Percentiles rank a stretch among this genome's conserved stretches.
Evolutionary conservation across 192 early-diverging fungal species (phyloP).

Genomic region (Coemansia sp.): DNA sequence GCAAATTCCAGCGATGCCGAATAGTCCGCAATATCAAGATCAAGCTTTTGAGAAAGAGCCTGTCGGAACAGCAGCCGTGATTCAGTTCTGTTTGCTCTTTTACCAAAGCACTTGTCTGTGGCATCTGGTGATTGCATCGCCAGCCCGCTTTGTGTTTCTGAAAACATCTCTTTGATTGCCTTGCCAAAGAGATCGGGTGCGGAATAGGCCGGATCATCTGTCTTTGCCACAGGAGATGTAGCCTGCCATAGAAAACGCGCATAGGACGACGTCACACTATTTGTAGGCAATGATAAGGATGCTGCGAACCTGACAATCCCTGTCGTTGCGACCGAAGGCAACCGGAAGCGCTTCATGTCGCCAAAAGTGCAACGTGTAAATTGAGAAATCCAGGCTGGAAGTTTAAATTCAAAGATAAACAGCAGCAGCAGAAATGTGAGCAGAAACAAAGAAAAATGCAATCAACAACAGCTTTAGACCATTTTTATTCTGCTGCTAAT

Average conservation of each 20-base stretch:
- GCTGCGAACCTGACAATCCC: background rate
- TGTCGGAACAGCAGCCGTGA: conserved; percentile 14
- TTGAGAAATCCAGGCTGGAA: background rate
- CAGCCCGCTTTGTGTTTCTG: background rate
- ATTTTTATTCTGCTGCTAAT: no score
- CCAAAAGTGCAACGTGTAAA: background rate
- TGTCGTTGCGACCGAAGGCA: background rate
- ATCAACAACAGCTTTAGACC: no score
- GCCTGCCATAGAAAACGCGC: conserved; percentile 1
- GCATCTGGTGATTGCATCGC: background rate
- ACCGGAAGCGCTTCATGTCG: background rate
- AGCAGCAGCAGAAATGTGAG: background rate
- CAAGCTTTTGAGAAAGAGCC: conserved; percentile 12
- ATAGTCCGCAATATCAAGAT: conserved; percentile 12
- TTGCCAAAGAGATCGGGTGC: background rate
- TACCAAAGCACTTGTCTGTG: conserved; percentile 3
- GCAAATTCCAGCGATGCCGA: background rate
- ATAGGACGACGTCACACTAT: background rate
- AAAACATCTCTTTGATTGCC: conserved; percentile 6
- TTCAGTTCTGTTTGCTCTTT: conserved; percentile 7
- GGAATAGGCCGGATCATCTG: background rate
- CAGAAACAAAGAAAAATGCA: no score
- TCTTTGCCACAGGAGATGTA: background rate
- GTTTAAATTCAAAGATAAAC: background rate
- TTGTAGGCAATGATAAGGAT: background rate